phyloP scores from a whole-genome alignment of 164 flowering plant species.

The Magnolia sinica region DNA sequence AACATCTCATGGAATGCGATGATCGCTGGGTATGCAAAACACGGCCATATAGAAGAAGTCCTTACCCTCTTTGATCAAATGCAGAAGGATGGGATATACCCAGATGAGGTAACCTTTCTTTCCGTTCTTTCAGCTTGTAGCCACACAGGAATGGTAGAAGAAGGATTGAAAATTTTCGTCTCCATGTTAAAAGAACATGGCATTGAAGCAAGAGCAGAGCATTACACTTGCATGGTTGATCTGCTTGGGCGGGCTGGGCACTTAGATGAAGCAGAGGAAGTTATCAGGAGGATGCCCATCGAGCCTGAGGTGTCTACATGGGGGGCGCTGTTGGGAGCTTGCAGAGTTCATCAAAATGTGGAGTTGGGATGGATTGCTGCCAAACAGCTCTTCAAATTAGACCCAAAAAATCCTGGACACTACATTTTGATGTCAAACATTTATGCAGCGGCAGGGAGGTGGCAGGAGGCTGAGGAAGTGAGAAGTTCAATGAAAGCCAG shows the following conservation, averaged over 20 bases:
- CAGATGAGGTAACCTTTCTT: conserved; percentile 11
- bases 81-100: conserved; percentile 6
- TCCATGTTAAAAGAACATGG: conserved; percentile 6
- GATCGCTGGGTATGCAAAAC: conserved; percentile 25
- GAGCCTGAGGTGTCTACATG: conserved; percentile 14
- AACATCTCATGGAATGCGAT: conserved; percentile 23
- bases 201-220: conserved; percentile 5
- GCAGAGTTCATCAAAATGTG: conserved; percentile 12
- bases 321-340: conserved; percentile 18
- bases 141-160: conserved; percentile 12
- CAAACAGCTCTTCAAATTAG: conserved; percentile 5
- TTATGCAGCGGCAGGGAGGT: conserved; percentile 9
- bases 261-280: conserved; percentile 9
- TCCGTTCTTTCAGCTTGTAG: conserved; percentile 15
- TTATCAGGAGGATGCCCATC: conserved; percentile 13
- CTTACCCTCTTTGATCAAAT: conserved; percentile 6
- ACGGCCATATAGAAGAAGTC: conserved; percentile 14
- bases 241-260: conserved; percentile 13
- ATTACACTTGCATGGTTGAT: conserved; percentile 18
- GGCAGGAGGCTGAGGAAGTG: conserved; percentile 12
- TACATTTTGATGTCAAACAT: conserved; percentile 15
- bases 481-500: conserved; percentile 10
- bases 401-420: conserved; percentile 12
- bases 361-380: conserved; percentile 7
- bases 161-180: conserved; percentile 9